These are phyloP conservation scores for Apophysomyces elegans DNA, from an alignment of 371 early-diverging fungal genomes.

Conservation along the genomic window DNA sequence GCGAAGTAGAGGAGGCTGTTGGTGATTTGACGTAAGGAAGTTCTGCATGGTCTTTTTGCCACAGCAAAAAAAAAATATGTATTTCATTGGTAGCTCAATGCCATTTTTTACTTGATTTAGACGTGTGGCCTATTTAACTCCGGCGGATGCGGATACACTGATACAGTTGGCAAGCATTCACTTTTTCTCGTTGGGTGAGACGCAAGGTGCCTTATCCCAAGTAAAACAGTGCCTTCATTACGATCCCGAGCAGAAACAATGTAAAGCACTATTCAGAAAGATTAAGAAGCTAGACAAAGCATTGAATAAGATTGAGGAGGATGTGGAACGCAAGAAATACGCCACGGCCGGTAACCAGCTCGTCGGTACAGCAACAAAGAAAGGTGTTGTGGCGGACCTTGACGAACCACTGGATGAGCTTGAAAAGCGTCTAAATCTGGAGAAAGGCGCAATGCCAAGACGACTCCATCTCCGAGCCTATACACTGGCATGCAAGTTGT, in stretches of 20 bases:
- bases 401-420: conserved; percentile 49
- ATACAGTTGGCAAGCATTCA: conserved; percentile 75
- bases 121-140: conserved; percentile 71
- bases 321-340: conserved; percentile 62
- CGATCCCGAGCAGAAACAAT: conserved; percentile 92
- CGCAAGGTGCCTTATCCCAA: conserved; percentile 67
- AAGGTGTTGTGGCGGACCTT: conserved; percentile 54
- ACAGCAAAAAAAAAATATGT: no score
- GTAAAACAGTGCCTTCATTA: conserved; percentile 85
- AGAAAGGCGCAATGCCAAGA: conserved; percentile 51
- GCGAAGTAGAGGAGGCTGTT: conserved; percentile 83
- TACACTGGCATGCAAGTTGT: conserved; percentile 63
- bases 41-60: no score
- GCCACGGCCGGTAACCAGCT: conserved; percentile 70
- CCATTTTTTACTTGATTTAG: conserved; percentile 30
- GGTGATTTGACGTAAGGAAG: conserved; percentile 71
- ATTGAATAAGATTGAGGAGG: conserved; percentile 59
- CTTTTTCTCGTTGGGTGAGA: conserved; percentile 72
- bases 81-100: not conserved
- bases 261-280: conserved; percentile 73
- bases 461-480: conserved; percentile 60
- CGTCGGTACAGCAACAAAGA: conserved; percentile 42
- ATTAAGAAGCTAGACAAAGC: conserved; percentile 81
- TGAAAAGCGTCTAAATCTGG: conserved; percentile 25
- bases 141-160: conserved; percentile 67